phyloP scores from a whole-genome alignment of 2,329 filamentous ascomycete species.

The Talaromyces sp. region DNA sequence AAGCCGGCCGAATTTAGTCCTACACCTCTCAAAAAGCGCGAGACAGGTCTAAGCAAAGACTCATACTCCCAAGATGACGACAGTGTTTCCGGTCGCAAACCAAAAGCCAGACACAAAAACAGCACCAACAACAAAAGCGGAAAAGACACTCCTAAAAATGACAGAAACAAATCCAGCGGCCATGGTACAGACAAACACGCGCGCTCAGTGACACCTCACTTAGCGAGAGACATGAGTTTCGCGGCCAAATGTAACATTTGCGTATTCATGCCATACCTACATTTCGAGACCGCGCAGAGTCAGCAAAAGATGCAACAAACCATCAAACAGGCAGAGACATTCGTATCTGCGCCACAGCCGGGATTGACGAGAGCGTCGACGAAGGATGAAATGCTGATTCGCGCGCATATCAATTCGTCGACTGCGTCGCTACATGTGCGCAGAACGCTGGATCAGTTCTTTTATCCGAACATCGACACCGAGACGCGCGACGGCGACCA shows the following conservation, averaged over 20 bases:
- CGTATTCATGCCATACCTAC: slow-evolving; percentile 61
- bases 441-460: slow-evolving; percentile 63
- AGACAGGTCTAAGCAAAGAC: slow-evolving; percentile 28
- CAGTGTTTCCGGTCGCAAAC: slow-evolving; percentile 27
- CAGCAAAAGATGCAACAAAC: slow-evolving; percentile 56
- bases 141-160: slow-evolving; percentile 23
- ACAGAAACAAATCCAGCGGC: slow-evolving; percentile 30
- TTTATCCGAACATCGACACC: slow-evolving; percentile 60
- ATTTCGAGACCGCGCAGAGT: slow-evolving; percentile 59
- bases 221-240: background rate
- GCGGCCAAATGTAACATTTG: slow-evolving; percentile 26
- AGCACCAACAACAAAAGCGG: slow-evolving; percentile 28
- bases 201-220: slow-evolving; percentile 12
- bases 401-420: slow-evolving; percentile 36
- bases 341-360: slow-evolving; percentile 19
- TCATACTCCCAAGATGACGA: slow-evolving; percentile 26
- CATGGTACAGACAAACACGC: slow-evolving; percentile 9
- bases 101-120: slow-evolving; percentile 30
- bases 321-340: slow-evolving; percentile 40
- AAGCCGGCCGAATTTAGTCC: slow-evolving; percentile 12
- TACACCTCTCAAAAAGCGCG: slow-evolving; percentile 27
- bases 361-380: slow-evolving; percentile 30
- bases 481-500: slow-evolving; percentile 59
- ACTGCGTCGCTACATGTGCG: slow-evolving; percentile 51
- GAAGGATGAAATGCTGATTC: slow-evolving; percentile 35